Conservation (phyloP, 495 filamentous ascomycete species). For the Trichoderma virens region DNA sequence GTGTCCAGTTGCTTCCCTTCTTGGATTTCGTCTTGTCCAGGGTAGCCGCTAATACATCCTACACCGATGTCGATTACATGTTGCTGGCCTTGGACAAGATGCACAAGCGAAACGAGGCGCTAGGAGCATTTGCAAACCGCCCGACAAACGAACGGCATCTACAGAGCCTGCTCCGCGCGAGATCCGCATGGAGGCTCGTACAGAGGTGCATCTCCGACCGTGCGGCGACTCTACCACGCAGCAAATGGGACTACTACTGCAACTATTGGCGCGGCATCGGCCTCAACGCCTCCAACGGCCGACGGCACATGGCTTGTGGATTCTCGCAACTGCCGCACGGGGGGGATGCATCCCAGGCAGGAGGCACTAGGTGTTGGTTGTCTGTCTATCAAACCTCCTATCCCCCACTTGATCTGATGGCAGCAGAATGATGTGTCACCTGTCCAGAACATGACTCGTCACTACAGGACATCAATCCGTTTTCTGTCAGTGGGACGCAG, state of each 20-base stretch:
- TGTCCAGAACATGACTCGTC: background rate
- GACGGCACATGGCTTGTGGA: background rate
- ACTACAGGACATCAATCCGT: background rate
- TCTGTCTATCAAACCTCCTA: background rate
- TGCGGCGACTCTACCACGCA: background rate
- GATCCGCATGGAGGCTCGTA: background rate
- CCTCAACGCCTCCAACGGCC: background rate
- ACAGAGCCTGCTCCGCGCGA: background rate
- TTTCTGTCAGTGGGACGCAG: background rate
- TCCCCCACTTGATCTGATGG: conserved; percentile 5
- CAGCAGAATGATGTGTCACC: background rate
- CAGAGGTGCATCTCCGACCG: no score
- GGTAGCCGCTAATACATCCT: background rate
- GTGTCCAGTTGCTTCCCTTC: background rate
- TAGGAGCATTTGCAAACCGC: background rate
- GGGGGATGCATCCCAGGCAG: background rate
- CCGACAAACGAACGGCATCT: background rate
- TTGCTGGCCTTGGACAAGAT: background rate
- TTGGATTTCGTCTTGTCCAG: background rate
- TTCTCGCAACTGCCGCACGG: background rate
- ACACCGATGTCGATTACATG: background rate
- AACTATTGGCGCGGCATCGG: background rate
- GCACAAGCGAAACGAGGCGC: background rate
- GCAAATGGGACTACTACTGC: no score
- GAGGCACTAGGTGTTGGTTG: background rate